Conservation (phyloP, 805 yeast species). For the Myxozyma monticola region DNA sequence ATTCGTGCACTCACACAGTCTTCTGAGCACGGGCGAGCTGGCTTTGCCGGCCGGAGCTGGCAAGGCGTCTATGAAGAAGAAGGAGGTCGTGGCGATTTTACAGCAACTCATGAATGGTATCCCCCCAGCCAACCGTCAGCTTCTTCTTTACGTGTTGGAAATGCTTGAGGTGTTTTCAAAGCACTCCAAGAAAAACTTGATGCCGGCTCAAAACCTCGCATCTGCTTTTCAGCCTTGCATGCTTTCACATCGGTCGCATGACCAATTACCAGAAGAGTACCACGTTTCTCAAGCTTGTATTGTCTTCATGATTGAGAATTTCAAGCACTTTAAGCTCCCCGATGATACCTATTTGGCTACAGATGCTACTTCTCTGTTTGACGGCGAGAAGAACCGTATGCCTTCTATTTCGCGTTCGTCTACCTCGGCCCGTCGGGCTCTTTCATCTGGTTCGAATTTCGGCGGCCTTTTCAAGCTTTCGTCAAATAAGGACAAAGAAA, state of each 20-base stretch:
- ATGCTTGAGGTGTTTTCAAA: conserved; percentile 80
- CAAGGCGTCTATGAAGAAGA: conserved; percentile 11
- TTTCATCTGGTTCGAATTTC: conserved; percentile 12
- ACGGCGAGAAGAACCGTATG: background rate
- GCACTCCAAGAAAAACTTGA: conserved; percentile 72
- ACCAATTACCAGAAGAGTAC: conserved; percentile 88
- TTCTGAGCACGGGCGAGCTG: background rate
- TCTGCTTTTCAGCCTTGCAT: conserved; percentile 98
- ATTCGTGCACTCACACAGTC: background rate
- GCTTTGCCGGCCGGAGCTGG: background rate
- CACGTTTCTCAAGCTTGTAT: conserved; percentile 82
- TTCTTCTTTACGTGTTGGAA: conserved; percentile 83
- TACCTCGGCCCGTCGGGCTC: conserved; percentile 1
- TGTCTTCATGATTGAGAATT: conserved; percentile 84
- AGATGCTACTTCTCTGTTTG: background rate
- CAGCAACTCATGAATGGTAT: conserved; percentile 65
- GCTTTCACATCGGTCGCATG: conserved; percentile 87
- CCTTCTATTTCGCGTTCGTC: background rate
- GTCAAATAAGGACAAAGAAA: conserved; percentile 4
- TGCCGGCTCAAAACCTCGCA: conserved; percentile 91
- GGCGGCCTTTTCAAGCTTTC: conserved; percentile 4
- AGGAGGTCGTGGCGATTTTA: conserved; percentile 64
- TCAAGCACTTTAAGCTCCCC: conserved; percentile 56
- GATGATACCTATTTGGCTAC: conserved; percentile 4
- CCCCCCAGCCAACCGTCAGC: conserved; percentile 77